phyloP scores from a whole-genome alignment of 2,329 filamentous ascomycete species.

The Aureobasidium sp. region DNA sequence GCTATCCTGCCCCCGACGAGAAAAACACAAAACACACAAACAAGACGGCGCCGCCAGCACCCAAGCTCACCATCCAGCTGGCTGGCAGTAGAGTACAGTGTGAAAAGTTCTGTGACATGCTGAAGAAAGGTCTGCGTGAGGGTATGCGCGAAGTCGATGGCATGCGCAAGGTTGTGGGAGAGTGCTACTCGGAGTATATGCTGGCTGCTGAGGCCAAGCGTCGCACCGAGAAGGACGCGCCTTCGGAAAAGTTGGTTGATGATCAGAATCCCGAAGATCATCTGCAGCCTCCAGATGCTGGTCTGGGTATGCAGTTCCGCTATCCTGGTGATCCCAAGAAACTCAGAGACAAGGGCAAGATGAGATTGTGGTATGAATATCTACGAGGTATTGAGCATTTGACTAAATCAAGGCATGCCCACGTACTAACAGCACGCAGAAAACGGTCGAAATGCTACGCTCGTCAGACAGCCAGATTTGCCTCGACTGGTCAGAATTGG shows the following conservation, averaged over 20 bases:
- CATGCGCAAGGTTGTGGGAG: conserved; percentile 67
- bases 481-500: conserved; percentile 96
- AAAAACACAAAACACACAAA: conserved; percentile 27
- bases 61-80: conserved; percentile 86
- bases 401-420: background rate
- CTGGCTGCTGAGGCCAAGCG: conserved; percentile 44
- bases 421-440: conserved; percentile 40
- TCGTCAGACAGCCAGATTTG: conserved; percentile 93
- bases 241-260: conserved; percentile 38
- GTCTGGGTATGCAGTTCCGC: conserved; percentile 82
- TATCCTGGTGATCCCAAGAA: conserved; percentile 95
- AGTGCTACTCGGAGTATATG: conserved; percentile 85
- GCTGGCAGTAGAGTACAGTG: conserved; percentile 82
- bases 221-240: conserved; percentile 23
- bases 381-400: conserved; percentile 42
- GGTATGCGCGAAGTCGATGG: conserved; percentile 83
- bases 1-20: conserved; percentile 46
- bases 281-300: conserved; percentile 69
- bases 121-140: conserved; percentile 82
- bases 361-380: conserved; percentile 96
- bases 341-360: conserved; percentile 89
- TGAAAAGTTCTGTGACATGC: conserved; percentile 89
- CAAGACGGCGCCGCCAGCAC: conserved; percentile 52
- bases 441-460: conserved; percentile 84
- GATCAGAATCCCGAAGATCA: conserved; percentile 11